phyloP scores from a whole-genome alignment of 2,329 filamentous ascomycete species.

The Drechslerella coelobrocha region DNA sequence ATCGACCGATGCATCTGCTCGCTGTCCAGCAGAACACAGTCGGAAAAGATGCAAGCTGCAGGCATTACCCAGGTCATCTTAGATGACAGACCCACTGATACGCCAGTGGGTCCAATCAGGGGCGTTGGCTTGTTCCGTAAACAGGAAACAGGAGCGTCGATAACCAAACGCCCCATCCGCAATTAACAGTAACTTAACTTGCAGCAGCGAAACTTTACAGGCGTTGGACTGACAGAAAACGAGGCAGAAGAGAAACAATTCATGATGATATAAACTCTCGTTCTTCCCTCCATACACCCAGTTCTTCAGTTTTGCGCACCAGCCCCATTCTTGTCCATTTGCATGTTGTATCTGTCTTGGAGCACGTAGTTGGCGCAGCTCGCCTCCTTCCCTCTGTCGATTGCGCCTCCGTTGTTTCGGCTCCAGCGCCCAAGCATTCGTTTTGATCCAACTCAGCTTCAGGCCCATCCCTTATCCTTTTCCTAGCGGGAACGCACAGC shows the following conservation, averaged over 20 bases:
- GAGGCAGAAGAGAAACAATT: not conserved
- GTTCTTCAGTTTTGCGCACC: not conserved
- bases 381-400: slow-evolving; percentile 35
- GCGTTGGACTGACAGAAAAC: not conserved
- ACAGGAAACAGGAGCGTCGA: slow-evolving; percentile 20
- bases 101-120: slow-evolving; percentile 33
- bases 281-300: not conserved
- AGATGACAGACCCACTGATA: slow-evolving; percentile 28
- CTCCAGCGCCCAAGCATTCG: slow-evolving; percentile 46
- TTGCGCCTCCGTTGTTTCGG: slow-evolving; percentile 47
- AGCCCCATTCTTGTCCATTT: not conserved
- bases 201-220: slow-evolving; percentile 24
- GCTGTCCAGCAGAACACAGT: slow-evolving; percentile 29
- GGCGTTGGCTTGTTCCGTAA: slow-evolving; percentile 32
- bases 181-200: slow-evolving; percentile 4
- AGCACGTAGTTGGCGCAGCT: slow-evolving; percentile 1
- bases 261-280: not conserved
- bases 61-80: slow-evolving; percentile 34
- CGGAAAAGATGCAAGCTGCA: slow-evolving; percentile 29
- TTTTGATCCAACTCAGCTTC: slow-evolving; percentile 31
- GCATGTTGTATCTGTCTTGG: slow-evolving; percentile 29
- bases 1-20: slow-evolving; percentile 15
- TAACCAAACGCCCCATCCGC: slow-evolving; percentile 18
- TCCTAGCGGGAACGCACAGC: slow-evolving; percentile 27
- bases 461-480: slow-evolving; percentile 31